phyloP scores from a whole-genome alignment of 2,329 filamentous ascomycete genomes.

The Xylariaceae sp. region DNA sequence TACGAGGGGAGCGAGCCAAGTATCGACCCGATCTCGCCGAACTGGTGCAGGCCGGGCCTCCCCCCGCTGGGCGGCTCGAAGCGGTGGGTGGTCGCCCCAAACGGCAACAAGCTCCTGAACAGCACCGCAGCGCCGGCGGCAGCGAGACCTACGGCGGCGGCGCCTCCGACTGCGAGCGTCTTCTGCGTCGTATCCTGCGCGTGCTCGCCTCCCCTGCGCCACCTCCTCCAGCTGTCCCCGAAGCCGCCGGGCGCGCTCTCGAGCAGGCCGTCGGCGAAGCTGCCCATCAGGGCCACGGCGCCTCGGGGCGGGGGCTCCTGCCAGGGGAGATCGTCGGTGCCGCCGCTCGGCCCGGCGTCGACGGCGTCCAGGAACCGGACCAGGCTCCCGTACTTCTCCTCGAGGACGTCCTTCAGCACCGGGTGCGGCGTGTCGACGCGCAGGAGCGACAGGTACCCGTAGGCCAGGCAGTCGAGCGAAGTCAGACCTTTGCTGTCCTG shows the following conservation, averaged over 20 bases:
- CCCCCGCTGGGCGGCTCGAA: constrained; percentile 29
- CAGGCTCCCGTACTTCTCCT: constrained; percentile 18
- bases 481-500: constrained; percentile 32
- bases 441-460: constrained; percentile 74
- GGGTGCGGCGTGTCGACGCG: constrained; percentile 42
- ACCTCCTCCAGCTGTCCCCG: constrained; percentile 27
- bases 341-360: constrained; percentile 3
- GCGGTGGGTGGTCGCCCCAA: constrained; percentile 36
- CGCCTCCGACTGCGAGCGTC: constrained; percentile 30
- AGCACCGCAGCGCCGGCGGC: constrained; percentile 29
- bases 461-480: constrained; percentile 69
- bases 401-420: constrained; percentile 28
- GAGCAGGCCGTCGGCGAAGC: constrained; percentile 25
- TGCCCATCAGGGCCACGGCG: constrained; percentile 11
- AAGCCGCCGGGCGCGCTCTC: constrained; percentile 24
- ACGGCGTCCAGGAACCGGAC: constrained; percentile 14
- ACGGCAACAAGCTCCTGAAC: constrained; percentile 35
- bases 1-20: constrained; percentile 23
- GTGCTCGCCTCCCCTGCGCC: constrained; percentile 21
- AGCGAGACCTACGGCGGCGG: constrained; percentile 24
- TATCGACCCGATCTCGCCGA: constrained; percentile 41
- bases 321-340: constrained; percentile 13
- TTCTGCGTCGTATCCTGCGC: constrained; percentile 19
- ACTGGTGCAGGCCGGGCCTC: constrained; percentile 28
- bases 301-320: constrained; percentile 10